These are phyloP conservation scores for Blastobotrys terrestris DNA, from an alignment of 805 yeast genomes.

Conservation along the genomic window DNA sequence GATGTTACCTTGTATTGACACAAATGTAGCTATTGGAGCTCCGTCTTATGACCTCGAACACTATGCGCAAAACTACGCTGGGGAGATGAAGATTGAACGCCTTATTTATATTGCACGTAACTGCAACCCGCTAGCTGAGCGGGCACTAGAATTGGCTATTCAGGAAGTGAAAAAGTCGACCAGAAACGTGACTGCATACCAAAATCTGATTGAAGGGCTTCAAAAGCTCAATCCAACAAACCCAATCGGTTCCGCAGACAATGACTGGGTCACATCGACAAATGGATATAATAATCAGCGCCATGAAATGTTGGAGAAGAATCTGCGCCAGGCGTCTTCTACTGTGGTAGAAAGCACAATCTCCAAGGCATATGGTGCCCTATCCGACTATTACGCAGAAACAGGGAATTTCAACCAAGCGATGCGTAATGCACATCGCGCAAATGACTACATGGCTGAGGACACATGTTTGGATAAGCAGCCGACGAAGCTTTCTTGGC, in stretches of 20 bases:
- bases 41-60: neutral
- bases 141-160: conserved; percentile 2
- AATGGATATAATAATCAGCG: neutral
- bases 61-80: neutral
- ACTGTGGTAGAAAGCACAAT: neutral
- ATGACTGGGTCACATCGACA: neutral
- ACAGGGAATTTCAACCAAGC: neutral
- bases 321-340: neutral
- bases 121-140: neutral
- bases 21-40: neutral
- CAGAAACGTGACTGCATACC: neutral
- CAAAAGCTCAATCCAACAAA: neutral
- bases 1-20: neutral
- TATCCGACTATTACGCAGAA: neutral
- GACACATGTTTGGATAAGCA: neutral
- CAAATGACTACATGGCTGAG: neutral
- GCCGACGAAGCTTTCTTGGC: neutral
- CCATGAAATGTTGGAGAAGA: neutral
- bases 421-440: neutral
- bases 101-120: neutral
- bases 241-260: neutral
- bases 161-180: neutral
- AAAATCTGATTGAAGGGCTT: neutral
- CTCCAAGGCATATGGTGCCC: neutral
- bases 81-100: neutral